Conservation (phyloP, 805 yeast genomes). For the Wickerhamomyces sydowiorum region DNA sequence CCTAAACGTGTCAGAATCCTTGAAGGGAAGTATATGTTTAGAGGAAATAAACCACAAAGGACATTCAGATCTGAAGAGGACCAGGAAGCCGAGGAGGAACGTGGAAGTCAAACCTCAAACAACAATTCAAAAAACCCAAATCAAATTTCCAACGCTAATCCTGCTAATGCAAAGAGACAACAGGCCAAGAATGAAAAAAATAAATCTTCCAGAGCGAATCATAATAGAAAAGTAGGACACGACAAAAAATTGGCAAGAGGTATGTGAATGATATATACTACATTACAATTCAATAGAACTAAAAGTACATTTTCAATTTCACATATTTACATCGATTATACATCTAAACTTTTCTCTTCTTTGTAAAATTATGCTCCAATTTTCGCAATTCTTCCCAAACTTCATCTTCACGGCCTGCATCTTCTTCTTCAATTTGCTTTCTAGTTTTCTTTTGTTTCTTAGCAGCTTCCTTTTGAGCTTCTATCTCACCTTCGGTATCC, state of each 20-base stretch:
- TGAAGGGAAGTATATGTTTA: conserved; percentile 56
- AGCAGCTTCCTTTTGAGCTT: conserved; percentile 20
- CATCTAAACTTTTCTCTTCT: conserved; percentile 14
- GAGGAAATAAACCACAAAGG: conserved; percentile 30
- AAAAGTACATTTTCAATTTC: background rate
- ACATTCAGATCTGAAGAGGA: conserved; percentile 12
- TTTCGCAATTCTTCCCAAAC: conserved; percentile 31
- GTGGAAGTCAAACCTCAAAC: conserved; percentile 3
- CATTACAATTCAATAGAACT: background rate
- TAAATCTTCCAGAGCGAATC: conserved; percentile 56
- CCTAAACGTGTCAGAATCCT: conserved; percentile 56
- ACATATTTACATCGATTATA: background rate
- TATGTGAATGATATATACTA: background rate
- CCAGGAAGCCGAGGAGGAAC: conserved; percentile 8
- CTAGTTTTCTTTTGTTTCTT: conserved; percentile 29
- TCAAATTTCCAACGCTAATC: background rate
- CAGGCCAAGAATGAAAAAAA: conserved; percentile 45
- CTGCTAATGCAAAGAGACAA: conserved; percentile 23
- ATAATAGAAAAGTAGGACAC: conserved; percentile 58
- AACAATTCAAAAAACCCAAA: conserved; percentile 6
- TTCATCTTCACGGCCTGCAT: conserved; percentile 28
- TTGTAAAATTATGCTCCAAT: conserved; percentile 8
- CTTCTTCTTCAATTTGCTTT: conserved; percentile 28
- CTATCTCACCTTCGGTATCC: conserved; percentile 31
- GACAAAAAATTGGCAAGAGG: conserved; percentile 41